These are phyloP conservation scores for Cocos nucifera DNA, from an alignment of 176 grass and related monocot genomes.

Conservation along the genomic window DNA sequence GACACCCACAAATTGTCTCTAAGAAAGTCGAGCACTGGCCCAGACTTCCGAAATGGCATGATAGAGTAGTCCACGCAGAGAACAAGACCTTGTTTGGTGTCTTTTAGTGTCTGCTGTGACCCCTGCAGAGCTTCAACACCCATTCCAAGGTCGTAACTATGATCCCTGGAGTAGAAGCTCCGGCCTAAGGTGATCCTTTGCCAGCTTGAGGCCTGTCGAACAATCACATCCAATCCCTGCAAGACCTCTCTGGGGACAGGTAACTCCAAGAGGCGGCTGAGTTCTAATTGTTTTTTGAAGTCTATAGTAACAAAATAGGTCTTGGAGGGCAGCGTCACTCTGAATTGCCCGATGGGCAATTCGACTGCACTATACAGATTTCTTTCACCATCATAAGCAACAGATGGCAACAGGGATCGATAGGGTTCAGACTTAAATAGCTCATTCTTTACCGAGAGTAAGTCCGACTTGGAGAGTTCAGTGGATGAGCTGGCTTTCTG, in stretches of 20 bases:
- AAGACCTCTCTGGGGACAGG: conserved; percentile 54
- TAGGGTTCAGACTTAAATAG: conserved; percentile 29
- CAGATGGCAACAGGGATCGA: conserved; percentile 9
- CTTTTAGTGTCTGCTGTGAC: conserved; percentile 37
- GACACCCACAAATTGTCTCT: neutral
- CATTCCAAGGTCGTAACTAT: neutral
- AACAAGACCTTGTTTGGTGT: conserved; percentile 30
- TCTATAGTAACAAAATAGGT: conserved; percentile 36
- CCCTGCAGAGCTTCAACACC: conserved; percentile 39
- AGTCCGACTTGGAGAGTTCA: conserved; percentile 37
- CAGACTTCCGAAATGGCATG: conserved; percentile 38
- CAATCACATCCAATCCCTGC: conserved; percentile 48
- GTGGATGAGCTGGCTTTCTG: conserved; percentile 12
- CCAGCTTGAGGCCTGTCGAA: conserved; percentile 38
- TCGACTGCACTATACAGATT: conserved; percentile 38
- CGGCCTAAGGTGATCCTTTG: conserved; percentile 32
- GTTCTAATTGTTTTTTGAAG: conserved; percentile 36
- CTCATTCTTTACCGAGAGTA: conserved; percentile 40
- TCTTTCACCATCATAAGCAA: conserved; percentile 49
- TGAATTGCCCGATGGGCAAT: conserved; percentile 29
- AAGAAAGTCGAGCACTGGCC: conserved; percentile 28
- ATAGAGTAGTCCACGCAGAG: conserved; percentile 44
- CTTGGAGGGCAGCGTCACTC: conserved; percentile 23
- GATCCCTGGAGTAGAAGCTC: conserved; percentile 34
- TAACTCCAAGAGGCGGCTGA: conserved; percentile 34